Base-by-base conservation (phyloP, 2,329 filamentous ascomycete species). In the Venturia effusa region DNA sequence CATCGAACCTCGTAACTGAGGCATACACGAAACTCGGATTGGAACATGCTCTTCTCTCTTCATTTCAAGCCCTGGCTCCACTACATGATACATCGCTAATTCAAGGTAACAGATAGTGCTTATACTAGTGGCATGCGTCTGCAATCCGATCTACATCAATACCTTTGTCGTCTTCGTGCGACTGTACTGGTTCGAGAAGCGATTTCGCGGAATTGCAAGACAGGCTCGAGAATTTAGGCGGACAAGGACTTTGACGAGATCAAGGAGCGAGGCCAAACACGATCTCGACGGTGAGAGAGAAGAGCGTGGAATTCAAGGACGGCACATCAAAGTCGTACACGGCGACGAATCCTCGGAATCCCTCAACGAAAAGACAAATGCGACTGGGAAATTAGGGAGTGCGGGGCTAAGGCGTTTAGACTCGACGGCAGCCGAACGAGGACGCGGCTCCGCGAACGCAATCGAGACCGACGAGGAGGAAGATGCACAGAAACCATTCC, bases 181-280 rank as follows among this genome's bases (percentile, higher is more conserved):
- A 32, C 80, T 99, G 1, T 97, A 96, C 76, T 99, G 93, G 93
- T 99, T 99, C 73, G 92, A 99, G 76, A 96, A 95, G 75, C 85
- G 92, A 8, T 97, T 99, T 72, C 89, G 96, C 72, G 83, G 89
- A 69, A 84, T 96, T 67, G 92, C 89, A 17, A 82, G 81, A 40
- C 89, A 96, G 69, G 86, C 89, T 1, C 84, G 85, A 63, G 80
- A 78, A 54, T 79, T 87, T 62, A 84, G 92, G 63, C 81, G 82
- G 63, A 88, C 75, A 78, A 86, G 79, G 77, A 89, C 71, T 76
- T 84, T 77, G 76, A 87, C 72, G 76, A 78, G 78, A 63, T 82
- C 77, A 59, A 77, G 77, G 69, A 83, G 74, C 61, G 71, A 77
- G 45, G 76, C 71, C 61, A 79, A 78, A 59, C 73, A 74, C n/a